Evolutionary conservation across 208 protist species (phyloP).

Genomic region (Leishmania lainsoni): DNA sequence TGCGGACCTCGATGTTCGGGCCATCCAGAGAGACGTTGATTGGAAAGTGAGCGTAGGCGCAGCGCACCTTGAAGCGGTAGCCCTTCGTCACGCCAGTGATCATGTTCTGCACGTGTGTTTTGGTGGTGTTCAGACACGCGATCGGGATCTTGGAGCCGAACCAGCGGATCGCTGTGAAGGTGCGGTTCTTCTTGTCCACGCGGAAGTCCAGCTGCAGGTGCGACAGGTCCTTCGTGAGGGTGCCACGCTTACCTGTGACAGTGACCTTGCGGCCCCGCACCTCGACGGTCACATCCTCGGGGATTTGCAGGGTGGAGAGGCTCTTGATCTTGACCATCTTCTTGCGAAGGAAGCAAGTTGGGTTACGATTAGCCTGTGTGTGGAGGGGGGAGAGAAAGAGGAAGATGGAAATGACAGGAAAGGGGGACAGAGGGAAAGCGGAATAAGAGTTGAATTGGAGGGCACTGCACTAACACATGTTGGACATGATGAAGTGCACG

Average conservation of each 20-base stretch:
- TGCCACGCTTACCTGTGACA: slow-evolving; percentile 97
- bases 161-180: slow-evolving; percentile 93
- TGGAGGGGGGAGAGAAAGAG: neutral
- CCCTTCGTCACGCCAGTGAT: slow-evolving; percentile 99
- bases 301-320: slow-evolving; percentile 59
- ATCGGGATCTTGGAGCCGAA: slow-evolving; percentile 95
- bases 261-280: slow-evolving; percentile 79
- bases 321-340: slow-evolving; percentile 91
- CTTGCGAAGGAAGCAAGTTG: neutral
- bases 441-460: neutral
- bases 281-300: slow-evolving; percentile 65
- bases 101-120: slow-evolving; percentile 98
- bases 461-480: neutral
- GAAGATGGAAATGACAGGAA: neutral
- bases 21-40: slow-evolving; percentile 96
- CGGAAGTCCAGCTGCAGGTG: slow-evolving; percentile 94
- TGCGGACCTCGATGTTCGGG: slow-evolving; percentile 97
- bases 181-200: slow-evolving; percentile 62
- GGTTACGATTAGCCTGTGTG: neutral
- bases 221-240: slow-evolving; percentile 93
- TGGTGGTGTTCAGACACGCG: slow-evolving; percentile 96
- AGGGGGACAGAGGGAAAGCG: neutral
- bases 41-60: slow-evolving; percentile 99
- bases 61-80: slow-evolving; percentile 99
- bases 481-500: neutral